These are phyloP conservation scores for Trichoderma erinaceum DNA, from an alignment of 495 filamentous ascomycete species.

Conservation along the genomic window DNA sequence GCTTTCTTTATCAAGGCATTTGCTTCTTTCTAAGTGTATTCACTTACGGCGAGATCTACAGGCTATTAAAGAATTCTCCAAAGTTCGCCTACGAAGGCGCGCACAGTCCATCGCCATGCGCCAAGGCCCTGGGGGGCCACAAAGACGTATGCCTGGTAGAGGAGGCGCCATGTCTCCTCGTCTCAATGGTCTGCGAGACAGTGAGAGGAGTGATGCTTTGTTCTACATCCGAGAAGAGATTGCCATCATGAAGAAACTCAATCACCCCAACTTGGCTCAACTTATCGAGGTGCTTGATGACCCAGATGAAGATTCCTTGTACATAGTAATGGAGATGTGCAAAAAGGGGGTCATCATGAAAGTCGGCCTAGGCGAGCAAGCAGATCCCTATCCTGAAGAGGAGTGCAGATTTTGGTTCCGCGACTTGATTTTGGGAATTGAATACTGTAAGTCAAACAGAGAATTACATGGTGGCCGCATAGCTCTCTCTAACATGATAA, in stretches of 20 bases:
- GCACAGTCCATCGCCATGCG: constrained; percentile 88
- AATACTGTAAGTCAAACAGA: constrained; percentile 64
- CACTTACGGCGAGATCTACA: constrained; percentile 27
- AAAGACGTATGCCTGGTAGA: constrained; percentile 38
- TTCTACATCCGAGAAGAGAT: constrained; percentile 93
- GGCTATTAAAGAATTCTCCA: constrained; percentile 98
- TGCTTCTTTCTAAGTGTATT: not conserved
- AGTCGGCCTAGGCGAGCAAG: constrained; percentile 75
- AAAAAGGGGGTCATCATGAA: constrained; percentile 98
- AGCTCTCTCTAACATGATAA: constrained; percentile 1
- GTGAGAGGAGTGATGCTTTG: constrained; percentile 68
- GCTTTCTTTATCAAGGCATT: constrained; percentile 22
- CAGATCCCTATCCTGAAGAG: constrained; percentile 79
- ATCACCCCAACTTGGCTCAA: constrained; percentile 88
- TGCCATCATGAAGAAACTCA: constrained; percentile 97
- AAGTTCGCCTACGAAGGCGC: constrained; percentile 83
- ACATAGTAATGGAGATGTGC: constrained; percentile 99
- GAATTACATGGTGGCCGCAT: not conserved
- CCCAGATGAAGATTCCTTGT: constrained; percentile 88
- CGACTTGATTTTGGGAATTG: constrained; percentile 90
- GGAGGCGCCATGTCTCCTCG: constrained; percentile 17
- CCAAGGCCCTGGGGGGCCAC: constrained; percentile 38
- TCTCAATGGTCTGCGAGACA: constrained; percentile 28
- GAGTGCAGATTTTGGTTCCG: constrained; percentile 86
- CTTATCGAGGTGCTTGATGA: constrained; percentile 94